Percentiles rank a stretch among this genome's conserved stretches.
These are phyloP conservation scores for Plenodomus tracheiphilus DNA, from an alignment of 2,329 filamentous ascomycete species.

Conservation along the genomic window DNA sequence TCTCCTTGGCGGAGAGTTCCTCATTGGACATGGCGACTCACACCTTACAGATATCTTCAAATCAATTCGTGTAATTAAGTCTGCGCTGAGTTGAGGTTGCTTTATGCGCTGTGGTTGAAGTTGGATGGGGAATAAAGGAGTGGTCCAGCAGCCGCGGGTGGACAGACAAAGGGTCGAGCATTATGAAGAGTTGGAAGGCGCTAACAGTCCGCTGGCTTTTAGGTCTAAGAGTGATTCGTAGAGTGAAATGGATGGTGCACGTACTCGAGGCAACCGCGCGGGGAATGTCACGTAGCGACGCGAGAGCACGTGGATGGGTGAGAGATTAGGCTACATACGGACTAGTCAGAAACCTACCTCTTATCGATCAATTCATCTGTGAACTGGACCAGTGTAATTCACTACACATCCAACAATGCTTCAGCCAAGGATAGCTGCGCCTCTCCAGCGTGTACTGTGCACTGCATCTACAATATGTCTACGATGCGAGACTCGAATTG, in stretches of 20 bases:
- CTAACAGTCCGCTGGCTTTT: neutral
- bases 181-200: neutral
- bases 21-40: constrained; percentile 24
- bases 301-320: constrained; percentile 21
- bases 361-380: neutral
- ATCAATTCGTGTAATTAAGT: neutral
- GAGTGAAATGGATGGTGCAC: constrained; percentile 2
- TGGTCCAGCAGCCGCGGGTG: neutral
- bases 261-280: constrained; percentile 19
- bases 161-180: neutral
- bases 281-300: constrained; percentile 13
- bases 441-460: constrained; percentile 17
- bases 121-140: neutral
- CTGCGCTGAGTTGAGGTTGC: neutral
- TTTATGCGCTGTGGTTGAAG: neutral
- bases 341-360: constrained; percentile 9
- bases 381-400: neutral
- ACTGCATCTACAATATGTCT: constrained; percentile 18
- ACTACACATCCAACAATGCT: constrained; percentile 28
- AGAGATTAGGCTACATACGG: constrained; percentile 8
- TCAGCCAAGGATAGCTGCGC: constrained; percentile 33
- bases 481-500: constrained; percentile 14
- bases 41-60: neutral
- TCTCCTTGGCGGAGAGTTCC: constrained; percentile 29
- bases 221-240: constrained; percentile 4